phyloP scores from a whole-genome alignment of 2,329 filamentous ascomycete species.

The Cadophora malorum region DNA sequence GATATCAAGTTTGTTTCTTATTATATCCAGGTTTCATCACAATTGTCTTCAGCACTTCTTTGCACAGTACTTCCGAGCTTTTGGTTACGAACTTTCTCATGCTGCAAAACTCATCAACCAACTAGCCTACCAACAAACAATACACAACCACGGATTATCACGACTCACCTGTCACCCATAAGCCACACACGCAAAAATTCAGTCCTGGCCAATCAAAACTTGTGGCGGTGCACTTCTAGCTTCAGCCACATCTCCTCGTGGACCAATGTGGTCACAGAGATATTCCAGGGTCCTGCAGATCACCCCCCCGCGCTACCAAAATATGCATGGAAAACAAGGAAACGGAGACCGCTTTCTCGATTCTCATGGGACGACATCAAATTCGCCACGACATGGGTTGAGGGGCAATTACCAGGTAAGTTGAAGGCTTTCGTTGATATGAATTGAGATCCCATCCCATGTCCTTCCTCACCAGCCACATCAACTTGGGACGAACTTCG shows the following conservation, averaged over 20 bases:
- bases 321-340: constrained; percentile 33
- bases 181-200: background rate
- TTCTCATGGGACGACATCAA: constrained; percentile 13
- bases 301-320: constrained; percentile 17
- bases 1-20: no score
- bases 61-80: no score
- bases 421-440: background rate
- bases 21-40: no score
- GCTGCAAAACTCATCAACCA: no score
- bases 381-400: constrained; percentile 33
- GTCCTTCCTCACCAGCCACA: constrained; percentile 23
- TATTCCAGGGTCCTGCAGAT: constrained; percentile 1
- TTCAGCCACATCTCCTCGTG: constrained; percentile 26
- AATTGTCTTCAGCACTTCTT: no score
- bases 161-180: background rate
- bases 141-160: background rate
- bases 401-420: constrained; percentile 11
- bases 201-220: background rate
- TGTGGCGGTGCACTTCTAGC: constrained; percentile 34
- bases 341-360: constrained; percentile 17
- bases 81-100: no score
- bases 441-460: background rate
- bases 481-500: constrained; percentile 17
- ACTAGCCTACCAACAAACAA: no score
- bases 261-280: constrained; percentile 16